Percentiles rank a stretch among this genome's conserved stretches.
Evolutionary conservation across 2,329 filamentous ascomycete species (phyloP).

Genomic region (Sphaceloma murrayae): DNA sequence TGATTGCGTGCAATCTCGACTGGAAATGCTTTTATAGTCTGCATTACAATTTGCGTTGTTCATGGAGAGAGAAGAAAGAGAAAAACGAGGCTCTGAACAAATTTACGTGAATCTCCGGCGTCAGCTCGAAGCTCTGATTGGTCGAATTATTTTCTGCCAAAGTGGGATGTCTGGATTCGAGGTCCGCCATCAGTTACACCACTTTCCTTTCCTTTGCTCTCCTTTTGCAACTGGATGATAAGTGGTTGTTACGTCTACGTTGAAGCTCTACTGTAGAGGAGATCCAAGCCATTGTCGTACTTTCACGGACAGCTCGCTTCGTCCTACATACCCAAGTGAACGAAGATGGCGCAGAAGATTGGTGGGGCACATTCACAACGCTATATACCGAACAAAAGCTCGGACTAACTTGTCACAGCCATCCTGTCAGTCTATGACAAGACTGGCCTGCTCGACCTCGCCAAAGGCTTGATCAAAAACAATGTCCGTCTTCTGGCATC

Average conservation of each 20-base stretch:
- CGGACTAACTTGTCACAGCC: slow-evolving; percentile 41
- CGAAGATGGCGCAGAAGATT: slow-evolving; percentile 18
- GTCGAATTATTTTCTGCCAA: slow-evolving; percentile 9
- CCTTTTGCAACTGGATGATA: too few species aligned
- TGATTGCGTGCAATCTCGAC: slow-evolving; percentile 30
- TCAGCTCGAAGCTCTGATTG: slow-evolving; percentile 8
- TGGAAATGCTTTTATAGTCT: slow-evolving; percentile 43
- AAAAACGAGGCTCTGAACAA: slow-evolving; percentile 23
- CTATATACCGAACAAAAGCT: slow-evolving; percentile 3
- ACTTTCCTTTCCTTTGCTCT: too few species aligned
- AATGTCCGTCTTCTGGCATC: slow-evolving; percentile 90
- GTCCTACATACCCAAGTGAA: too few species aligned
- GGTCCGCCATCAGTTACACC: too few species aligned
- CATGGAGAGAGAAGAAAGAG: slow-evolving; percentile 33
- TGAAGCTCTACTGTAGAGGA: too few species aligned
- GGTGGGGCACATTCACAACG: slow-evolving; percentile 3
- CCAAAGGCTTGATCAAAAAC: slow-evolving; percentile 79
- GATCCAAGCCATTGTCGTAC: too few species aligned
- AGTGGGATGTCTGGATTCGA: slow-evolving; percentile 13
- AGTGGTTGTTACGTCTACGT: too few species aligned
- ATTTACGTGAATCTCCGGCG: slow-evolving; percentile 11
- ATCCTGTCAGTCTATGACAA: slow-evolving; percentile 99
- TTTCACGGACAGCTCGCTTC: too few species aligned
- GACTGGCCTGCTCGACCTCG: slow-evolving; percentile 85
- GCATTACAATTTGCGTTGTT: slow-evolving; percentile 44